phyloP scores from a whole-genome alignment of 495 filamentous ascomycete species.

The Neurospora terricola region DNA sequence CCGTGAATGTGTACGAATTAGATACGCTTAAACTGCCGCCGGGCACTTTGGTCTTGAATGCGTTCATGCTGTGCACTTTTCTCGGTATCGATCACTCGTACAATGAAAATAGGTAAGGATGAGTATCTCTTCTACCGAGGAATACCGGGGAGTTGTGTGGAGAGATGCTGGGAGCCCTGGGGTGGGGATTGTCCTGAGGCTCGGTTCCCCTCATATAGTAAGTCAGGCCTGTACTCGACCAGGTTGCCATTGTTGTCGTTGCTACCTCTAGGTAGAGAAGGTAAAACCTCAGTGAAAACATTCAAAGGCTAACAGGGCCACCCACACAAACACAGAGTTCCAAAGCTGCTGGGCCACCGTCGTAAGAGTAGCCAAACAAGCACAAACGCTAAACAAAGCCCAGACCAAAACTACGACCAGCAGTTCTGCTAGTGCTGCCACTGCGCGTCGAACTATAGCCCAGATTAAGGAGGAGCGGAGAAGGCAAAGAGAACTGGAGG shows the following conservation, averaged over 20 bases:
- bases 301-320: not conserved
- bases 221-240: no score
- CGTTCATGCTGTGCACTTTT: not conserved
- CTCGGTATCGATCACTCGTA: fast-evolving
- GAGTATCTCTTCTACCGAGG: not conserved
- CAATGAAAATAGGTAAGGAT: not conserved
- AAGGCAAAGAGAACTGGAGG: not conserved
- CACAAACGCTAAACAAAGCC: not conserved
- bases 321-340: not conserved
- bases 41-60: not conserved
- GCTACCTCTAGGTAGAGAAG: no score
- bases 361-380: not conserved
- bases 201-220: no score
- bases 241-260: no score
- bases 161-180: not conserved
- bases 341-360: not conserved
- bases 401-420: no score
- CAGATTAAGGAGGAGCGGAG: not conserved
- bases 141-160: not conserved
- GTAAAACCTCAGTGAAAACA: no score
- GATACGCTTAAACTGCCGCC: not conserved
- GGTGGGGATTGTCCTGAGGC: no score
- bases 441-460: not conserved
- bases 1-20: not conserved
- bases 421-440: no score